Percentiles rank a stretch among this genome's conserved stretches.
These are phyloP conservation scores for Xylaria sp. DNA, from an alignment of 2,329 filamentous ascomycete genomes.

Conservation along the genomic window DNA sequence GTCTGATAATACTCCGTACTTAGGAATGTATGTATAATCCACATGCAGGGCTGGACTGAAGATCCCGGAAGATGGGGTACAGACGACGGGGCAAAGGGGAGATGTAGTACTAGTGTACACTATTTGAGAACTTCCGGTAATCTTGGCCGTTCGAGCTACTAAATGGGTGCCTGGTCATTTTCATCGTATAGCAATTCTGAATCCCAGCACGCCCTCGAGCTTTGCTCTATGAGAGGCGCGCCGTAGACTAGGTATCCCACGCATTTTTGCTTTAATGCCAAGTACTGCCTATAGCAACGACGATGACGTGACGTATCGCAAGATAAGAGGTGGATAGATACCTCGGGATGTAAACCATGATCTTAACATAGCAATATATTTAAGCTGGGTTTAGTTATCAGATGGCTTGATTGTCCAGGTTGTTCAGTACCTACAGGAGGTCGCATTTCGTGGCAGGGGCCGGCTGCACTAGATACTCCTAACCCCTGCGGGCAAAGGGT, in stretches of 20 bases:
- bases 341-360: too few relatives aligned
- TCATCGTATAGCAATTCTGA: too few relatives aligned
- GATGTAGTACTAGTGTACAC: neutral
- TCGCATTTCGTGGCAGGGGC: neutral
- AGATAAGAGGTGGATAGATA: neutral
- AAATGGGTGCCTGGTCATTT: too few relatives aligned
- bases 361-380: too few relatives aligned
- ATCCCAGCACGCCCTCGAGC: too few relatives aligned
- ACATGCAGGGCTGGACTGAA: neutral
- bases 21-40: neutral
- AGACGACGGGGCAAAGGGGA: neutral
- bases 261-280: neutral
- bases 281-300: neutral
- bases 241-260: too few relatives aligned
- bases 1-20: too few relatives aligned
- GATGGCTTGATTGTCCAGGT: too few relatives aligned
- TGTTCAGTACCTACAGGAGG: too few relatives aligned
- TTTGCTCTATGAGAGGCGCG: too few relatives aligned
- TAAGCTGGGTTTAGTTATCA: too few relatives aligned
- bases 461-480: neutral
- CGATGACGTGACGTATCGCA: neutral
- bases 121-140: neutral
- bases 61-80: neutral
- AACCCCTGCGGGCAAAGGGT: constrained; percentile 18
- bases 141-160: too few relatives aligned